phyloP scores from a whole-genome alignment of 2,329 filamentous ascomycete species.

The Neonectria ditissima region DNA sequence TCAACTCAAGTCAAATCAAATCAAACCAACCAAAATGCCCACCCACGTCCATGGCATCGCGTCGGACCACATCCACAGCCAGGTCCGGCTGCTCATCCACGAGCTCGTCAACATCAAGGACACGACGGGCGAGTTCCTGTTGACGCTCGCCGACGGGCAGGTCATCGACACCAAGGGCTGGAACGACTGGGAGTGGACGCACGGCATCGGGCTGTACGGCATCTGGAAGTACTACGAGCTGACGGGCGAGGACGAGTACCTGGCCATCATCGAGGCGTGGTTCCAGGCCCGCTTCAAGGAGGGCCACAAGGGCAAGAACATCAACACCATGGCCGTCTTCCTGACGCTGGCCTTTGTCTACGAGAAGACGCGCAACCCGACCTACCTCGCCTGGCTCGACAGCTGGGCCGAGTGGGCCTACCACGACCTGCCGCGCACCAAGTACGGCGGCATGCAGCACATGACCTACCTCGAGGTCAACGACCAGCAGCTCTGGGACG shows the following conservation, averaged over 20 bases:
- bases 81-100: conserved; percentile 75
- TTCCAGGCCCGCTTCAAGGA: conserved; percentile 75
- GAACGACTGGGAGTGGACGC: conserved; percentile 87
- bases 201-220: conserved; percentile 83
- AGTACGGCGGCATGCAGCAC: conserved; percentile 79
- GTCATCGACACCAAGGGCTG: conserved; percentile 88
- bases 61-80: conserved; percentile 60
- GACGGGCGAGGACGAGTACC: conserved; percentile 70
- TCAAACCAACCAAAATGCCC: conserved; percentile 48
- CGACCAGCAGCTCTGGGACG: conserved; percentile 83
- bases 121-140: conserved; percentile 77
- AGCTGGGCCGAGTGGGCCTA: conserved; percentile 87
- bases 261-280: conserved; percentile 79
- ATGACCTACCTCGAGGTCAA: conserved; percentile 79
- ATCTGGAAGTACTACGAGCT: conserved; percentile 85
- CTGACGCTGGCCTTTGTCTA: conserved; percentile 83
- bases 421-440: conserved; percentile 78
- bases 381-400: conserved; percentile 82
- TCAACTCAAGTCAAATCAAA: no score
- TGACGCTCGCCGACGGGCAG: conserved; percentile 77
- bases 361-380: conserved; percentile 75
- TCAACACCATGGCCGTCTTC: conserved; percentile 86
- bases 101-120: conserved; percentile 84
- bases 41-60: conserved; percentile 58
- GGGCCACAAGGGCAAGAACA: conserved; percentile 84